phyloP scores from a whole-genome alignment of 352 stramenopile genomes.

The Phytophthora meadii region DNA sequence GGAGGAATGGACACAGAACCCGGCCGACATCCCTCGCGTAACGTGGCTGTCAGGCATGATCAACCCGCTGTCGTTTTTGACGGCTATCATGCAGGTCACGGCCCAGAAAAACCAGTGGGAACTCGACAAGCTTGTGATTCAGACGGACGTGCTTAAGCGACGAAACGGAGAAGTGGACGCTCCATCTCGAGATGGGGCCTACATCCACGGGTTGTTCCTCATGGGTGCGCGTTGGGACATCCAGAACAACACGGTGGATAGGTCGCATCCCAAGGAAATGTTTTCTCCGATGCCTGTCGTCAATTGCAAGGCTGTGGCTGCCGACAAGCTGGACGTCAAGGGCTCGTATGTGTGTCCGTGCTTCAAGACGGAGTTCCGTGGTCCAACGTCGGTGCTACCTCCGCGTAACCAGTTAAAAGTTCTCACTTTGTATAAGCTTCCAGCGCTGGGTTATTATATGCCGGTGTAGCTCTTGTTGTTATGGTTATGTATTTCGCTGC shows the following conservation, averaged over 20 bases:
- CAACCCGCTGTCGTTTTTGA: constrained; percentile 97
- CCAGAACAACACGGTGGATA: constrained; percentile 93
- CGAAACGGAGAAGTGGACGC: constrained; percentile 91
- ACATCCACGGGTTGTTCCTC: constrained; percentile 94
- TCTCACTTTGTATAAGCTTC: no score
- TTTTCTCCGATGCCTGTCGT: constrained; percentile 98
- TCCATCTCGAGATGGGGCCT: constrained; percentile 93
- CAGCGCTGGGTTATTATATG: no score
- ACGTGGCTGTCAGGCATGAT: constrained; percentile 96
- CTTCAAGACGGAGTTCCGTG: constrained; percentile 97
- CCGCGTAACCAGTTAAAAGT: constrained; percentile 42
- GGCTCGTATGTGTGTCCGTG: constrained; percentile 95
- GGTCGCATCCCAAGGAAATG: constrained; percentile 98
- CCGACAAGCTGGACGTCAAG: constrained; percentile 96
- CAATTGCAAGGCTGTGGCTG: constrained; percentile 96
- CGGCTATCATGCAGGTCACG: constrained; percentile 97
- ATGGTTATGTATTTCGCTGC: no score
- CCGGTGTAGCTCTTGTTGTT: no score
- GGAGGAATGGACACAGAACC: constrained; percentile 97
- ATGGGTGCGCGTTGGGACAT: constrained; percentile 97
- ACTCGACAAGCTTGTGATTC: constrained; percentile 97
- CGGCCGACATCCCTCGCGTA: constrained; percentile 95
- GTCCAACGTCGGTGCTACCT: constrained; percentile 93
- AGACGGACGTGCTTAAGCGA: constrained; percentile 96
- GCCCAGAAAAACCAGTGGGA: constrained; percentile 98